Evolutionary conservation across 2,329 filamentous ascomycete genomes (phyloP).

Genomic region (Fusarium luffae): DNA sequence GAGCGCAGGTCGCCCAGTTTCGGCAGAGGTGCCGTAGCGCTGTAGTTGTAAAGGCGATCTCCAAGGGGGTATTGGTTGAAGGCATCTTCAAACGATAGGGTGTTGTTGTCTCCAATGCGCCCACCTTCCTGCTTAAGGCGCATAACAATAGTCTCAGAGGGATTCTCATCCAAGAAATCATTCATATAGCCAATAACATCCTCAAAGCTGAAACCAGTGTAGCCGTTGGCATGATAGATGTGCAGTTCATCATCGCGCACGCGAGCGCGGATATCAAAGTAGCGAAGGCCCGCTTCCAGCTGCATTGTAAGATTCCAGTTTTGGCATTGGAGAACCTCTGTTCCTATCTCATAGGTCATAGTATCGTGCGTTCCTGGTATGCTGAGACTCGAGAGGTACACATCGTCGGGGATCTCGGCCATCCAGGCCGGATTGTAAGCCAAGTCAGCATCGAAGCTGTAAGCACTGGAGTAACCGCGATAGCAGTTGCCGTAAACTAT

Average conservation of each 20-base stretch:
- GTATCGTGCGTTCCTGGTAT: conserved; percentile 66
- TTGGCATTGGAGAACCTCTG: conserved; percentile 58
- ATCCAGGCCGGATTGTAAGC: conserved; percentile 56
- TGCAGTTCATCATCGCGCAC: conserved; percentile 56
- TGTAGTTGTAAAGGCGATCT: conserved; percentile 53
- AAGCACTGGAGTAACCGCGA: conserved; percentile 47
- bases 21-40: conserved; percentile 51
- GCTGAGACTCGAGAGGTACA: conserved; percentile 57
- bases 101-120: conserved; percentile 51
- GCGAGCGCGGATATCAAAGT: conserved; percentile 62
- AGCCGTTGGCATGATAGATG: conserved; percentile 60
- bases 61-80: conserved; percentile 56
- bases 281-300: conserved; percentile 59
- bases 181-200: conserved; percentile 58
- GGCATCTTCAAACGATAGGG: conserved; percentile 57
- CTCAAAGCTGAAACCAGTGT: conserved; percentile 58
- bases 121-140: conserved; percentile 61
- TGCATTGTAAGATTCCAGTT: conserved; percentile 58
- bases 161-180: conserved; percentile 58
- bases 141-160: conserved; percentile 60
- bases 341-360: conserved; percentile 58
- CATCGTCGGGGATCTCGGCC: conserved; percentile 54
- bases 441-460: conserved; percentile 56
- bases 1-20: conserved; percentile 58
- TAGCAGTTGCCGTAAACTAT: conserved; percentile 46